Evolutionary conservation across 1,284 basidiomycete species (phyloP).

Genomic region (Ceratobasidium sp.): DNA sequence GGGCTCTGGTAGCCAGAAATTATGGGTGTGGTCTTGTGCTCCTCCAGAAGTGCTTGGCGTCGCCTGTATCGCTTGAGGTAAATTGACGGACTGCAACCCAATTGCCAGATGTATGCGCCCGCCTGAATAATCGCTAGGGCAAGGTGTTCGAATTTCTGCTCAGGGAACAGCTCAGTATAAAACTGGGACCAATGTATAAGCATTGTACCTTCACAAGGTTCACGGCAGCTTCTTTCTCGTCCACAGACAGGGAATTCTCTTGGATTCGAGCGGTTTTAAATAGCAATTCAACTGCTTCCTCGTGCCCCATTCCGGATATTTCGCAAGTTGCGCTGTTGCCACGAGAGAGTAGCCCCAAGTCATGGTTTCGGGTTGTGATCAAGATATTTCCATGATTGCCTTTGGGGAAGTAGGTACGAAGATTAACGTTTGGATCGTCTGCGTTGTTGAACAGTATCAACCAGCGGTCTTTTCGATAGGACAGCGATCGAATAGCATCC

Average conservation of each 20-base stretch:
- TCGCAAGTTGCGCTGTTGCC: not conserved
- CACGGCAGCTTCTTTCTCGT: not conserved
- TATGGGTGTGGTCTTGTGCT: not conserved
- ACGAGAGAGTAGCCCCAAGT: not conserved
- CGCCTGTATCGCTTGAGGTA: not conserved
- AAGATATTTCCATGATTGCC: conserved; percentile 35
- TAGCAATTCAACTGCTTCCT: not conserved
- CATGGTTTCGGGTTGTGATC: conserved; percentile 39
- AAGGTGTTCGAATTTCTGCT: conserved; percentile 14
- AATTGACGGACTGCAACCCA: not conserved
- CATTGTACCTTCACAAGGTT: not conserved
- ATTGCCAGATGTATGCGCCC: conserved; percentile 28
- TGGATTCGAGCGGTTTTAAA: not conserved
- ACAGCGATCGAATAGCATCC: not conserved
- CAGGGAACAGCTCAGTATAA: not conserved
- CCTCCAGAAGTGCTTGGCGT: conserved; percentile 8
- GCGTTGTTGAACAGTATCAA: conserved; percentile 39
- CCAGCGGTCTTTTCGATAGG: conserved; percentile 9
- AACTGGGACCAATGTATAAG: no score
- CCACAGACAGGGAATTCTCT: not conserved
- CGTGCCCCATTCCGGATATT: not conserved
- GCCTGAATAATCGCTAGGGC: conserved; percentile 41
- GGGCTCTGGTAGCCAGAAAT: conserved; percentile 2
- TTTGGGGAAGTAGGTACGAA: conserved; percentile 15
- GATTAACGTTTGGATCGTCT: conserved; percentile 8